These are phyloP conservation scores for Carex cristatella DNA, from an alignment of 176 grass and related monocot species.

Conservation along the genomic window DNA sequence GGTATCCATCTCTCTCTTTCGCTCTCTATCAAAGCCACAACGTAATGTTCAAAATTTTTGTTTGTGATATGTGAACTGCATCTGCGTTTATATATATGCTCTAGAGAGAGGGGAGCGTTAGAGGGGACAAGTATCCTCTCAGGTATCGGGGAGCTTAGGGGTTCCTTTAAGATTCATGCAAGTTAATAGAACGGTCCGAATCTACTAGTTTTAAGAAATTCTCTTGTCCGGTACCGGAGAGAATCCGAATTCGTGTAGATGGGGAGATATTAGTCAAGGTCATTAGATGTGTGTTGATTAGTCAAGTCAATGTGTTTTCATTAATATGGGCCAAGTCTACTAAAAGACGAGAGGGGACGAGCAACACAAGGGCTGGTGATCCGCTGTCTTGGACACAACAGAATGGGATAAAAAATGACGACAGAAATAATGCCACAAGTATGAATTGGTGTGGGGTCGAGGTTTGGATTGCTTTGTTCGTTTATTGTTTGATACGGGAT, in stretches of 20 bases:
- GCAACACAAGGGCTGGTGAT: not conserved
- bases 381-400: not conserved
- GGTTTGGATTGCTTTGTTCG: not conserved
- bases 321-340: not conserved
- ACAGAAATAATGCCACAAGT: not conserved
- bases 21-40: not conserved
- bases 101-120: too few relatives aligned
- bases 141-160: too few relatives aligned
- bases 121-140: too few relatives aligned
- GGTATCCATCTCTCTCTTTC: constrained; percentile 4
- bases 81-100: not conserved
- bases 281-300: not conserved
- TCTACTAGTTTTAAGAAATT: too few relatives aligned
- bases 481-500: not conserved
- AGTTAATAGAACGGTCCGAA: too few relatives aligned
- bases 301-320: not conserved
- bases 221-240: too few relatives aligned
- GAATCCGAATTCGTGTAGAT: too few relatives aligned
- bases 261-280: too few relatives aligned
- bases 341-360: not conserved
- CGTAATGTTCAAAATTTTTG: not conserved
- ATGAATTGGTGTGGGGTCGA: too few relatives aligned
- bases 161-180: too few relatives aligned
- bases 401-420: not conserved
- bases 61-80: not conserved